Evolutionary conservation across 257 asterid species (phyloP).

Genomic region (Petunia secreta): DNA sequence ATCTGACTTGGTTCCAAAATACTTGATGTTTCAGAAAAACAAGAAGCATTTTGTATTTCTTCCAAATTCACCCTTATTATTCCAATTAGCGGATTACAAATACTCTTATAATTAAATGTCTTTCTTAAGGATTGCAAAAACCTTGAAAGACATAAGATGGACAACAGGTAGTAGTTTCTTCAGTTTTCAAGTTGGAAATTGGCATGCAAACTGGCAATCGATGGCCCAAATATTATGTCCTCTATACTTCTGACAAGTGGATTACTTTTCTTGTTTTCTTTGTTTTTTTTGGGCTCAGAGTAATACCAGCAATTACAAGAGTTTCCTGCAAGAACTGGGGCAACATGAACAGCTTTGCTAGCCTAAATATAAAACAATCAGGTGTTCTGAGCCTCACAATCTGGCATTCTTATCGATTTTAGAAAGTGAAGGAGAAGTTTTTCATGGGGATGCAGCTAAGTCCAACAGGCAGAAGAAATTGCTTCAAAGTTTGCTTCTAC

Average conservation of each 20-base stretch:
- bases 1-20: no score
- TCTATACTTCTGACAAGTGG: background rate
- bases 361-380: conserved; percentile 25
- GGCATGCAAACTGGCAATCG: background rate
- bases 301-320: conserved; percentile 40
- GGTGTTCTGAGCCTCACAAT: no score
- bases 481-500: conserved; percentile 60
- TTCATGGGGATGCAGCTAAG: conserved; percentile 42
- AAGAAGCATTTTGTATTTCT: no score
- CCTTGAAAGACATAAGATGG: no score
- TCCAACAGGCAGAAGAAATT: conserved; percentile 49
- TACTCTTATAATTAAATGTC: no score
- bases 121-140: no score
- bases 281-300: conserved; percentile 1
- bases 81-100: no score
- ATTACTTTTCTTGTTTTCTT: no score
- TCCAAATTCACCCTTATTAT: no score
- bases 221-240: background rate
- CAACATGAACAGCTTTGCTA: conserved; percentile 34
- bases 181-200: background rate
- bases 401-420: conserved; percentile 39
- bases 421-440: conserved; percentile 47
- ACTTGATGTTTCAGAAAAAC: no score
- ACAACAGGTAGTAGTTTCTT: background rate
- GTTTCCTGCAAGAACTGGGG: conserved; percentile 39